Percentiles rank a stretch among this genome's conserved stretches.
Conservation (phyloP, 306 rosid genomes). For the Cucurbita pepo region DNA sequence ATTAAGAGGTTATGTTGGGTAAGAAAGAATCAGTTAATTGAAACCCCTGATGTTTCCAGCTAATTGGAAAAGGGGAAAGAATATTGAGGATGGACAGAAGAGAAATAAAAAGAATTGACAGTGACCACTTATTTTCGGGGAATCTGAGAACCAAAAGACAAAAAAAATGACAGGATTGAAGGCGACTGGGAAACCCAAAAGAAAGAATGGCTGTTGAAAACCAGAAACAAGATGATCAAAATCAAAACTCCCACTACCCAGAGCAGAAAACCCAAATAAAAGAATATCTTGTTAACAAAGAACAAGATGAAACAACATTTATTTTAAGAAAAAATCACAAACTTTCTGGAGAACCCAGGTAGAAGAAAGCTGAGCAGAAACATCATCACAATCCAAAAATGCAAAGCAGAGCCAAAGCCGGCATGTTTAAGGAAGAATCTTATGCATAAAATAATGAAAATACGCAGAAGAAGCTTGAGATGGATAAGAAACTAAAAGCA, state of each 20-base stretch:
- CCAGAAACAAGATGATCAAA: background rate
- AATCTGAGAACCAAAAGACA: constrained; percentile 3
- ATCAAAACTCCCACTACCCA: background rate
- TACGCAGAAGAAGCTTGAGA: constrained; percentile 15
- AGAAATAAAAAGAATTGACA: background rate
- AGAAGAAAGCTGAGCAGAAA: constrained; percentile 10
- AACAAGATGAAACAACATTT: constrained; percentile 4
- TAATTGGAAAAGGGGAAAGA: background rate
- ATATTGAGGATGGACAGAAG: background rate
- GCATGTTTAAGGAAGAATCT: constrained; percentile 16
- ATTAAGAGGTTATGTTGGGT: background rate
- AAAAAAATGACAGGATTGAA: background rate
- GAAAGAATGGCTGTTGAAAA: background rate
- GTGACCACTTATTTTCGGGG: background rate
- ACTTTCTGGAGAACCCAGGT: constrained; percentile 14
- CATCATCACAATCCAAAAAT: background rate
- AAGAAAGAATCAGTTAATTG: background rate
- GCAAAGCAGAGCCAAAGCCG: constrained; percentile 1
- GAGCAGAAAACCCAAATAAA: background rate
- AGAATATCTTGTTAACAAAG: background rate
- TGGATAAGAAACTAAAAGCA: constrained; percentile 22
- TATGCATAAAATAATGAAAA: constrained; percentile 9
- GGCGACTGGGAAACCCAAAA: background rate
- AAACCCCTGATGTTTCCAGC: background rate
- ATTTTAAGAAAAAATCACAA: background rate